Evolutionary conservation across 768 basidiomycete genomes (phyloP).

Genomic region (Dendrothele bispora): DNA sequence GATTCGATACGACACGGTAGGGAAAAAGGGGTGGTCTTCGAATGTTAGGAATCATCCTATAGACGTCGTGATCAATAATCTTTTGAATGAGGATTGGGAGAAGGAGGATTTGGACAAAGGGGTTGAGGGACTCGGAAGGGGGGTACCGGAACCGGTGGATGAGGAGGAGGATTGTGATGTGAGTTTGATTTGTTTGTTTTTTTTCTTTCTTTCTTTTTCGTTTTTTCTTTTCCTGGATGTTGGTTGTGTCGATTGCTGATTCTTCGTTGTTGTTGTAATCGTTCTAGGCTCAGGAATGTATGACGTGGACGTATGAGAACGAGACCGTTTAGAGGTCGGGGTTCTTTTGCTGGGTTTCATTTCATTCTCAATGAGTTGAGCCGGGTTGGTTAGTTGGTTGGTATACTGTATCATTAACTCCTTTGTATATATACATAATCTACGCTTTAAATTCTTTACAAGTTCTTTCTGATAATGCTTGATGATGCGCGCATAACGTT

Average conservation of each 20-base stretch:
- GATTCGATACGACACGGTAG: constrained; percentile 84
- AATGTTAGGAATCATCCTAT: constrained; percentile 73
- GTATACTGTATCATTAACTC: too few species aligned
- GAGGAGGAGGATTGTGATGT: constrained; percentile 62
- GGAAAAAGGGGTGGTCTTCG: constrained; percentile 76
- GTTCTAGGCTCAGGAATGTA: constrained; percentile 4
- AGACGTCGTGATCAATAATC: constrained; percentile 62
- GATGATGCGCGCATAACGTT: too few species aligned
- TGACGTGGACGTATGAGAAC: constrained; percentile 7
- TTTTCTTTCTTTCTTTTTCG: not conserved
- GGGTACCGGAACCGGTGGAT: constrained; percentile 30
- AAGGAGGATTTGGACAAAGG: constrained; percentile 1
- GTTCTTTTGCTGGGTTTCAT: too few species aligned
- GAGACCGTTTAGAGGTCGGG: too few species aligned
- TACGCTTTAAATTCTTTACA: too few species aligned
- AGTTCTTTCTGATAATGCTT: too few species aligned
- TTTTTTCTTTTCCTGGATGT: not conserved
- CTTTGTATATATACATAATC: too few species aligned
- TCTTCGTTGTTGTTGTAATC: not conserved
- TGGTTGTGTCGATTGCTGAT: not conserved
- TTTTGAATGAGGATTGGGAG: constrained; percentile 41
- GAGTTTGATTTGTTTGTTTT: constrained; percentile 28
- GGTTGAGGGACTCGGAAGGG: constrained; percentile 17
- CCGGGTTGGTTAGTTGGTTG: too few species aligned
- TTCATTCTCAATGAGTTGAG: too few species aligned